phyloP scores from a whole-genome alignment of 768 basidiomycete species.

The Collybiopsis luxurians region DNA sequence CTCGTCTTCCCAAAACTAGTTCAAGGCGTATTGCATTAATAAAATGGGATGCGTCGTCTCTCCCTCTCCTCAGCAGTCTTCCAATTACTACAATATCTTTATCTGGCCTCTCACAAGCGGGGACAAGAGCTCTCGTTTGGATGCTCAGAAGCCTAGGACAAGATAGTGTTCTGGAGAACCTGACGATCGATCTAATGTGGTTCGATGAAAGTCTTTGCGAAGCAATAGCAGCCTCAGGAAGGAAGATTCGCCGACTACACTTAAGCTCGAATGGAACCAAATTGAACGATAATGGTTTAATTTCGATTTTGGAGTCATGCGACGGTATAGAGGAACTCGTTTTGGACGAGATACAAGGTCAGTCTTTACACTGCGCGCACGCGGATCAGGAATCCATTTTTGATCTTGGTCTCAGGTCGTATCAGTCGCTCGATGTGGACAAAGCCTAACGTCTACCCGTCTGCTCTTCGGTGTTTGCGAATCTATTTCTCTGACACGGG shows the following conservation, averaged over 20 bases:
- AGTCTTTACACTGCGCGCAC: neutral
- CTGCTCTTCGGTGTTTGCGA: conserved; percentile 22
- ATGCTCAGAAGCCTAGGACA: conserved; percentile 25
- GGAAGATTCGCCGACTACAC: conserved; percentile 25
- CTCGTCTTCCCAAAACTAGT: conserved; percentile 7
- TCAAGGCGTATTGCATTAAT: conserved; percentile 12
- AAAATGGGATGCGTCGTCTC: conserved; percentile 35
- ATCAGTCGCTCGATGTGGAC: conserved; percentile 33
- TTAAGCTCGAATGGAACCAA: conserved; percentile 35
- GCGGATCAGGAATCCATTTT: neutral
- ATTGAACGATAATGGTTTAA: conserved; percentile 31
- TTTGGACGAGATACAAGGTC: conserved; percentile 37
- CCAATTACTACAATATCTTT: conserved; percentile 26
- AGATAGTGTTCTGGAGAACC: conserved; percentile 26
- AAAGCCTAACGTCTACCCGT: conserved; percentile 23
- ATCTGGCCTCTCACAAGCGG: conserved; percentile 32
- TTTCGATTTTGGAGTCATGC: conserved; percentile 30
- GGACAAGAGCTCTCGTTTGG: conserved; percentile 25
- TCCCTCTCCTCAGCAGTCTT: conserved; percentile 27
- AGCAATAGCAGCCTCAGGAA: conserved; percentile 27
- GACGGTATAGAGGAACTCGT: conserved; percentile 28
- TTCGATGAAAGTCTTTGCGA: conserved; percentile 36
- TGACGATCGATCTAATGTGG: conserved; percentile 36
- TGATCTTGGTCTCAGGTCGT: conserved; percentile 22
- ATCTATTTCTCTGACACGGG: conserved; percentile 28